Base-by-base conservation (phyloP, 768 basidiomycete genomes). In the Chiua virens region DNA sequence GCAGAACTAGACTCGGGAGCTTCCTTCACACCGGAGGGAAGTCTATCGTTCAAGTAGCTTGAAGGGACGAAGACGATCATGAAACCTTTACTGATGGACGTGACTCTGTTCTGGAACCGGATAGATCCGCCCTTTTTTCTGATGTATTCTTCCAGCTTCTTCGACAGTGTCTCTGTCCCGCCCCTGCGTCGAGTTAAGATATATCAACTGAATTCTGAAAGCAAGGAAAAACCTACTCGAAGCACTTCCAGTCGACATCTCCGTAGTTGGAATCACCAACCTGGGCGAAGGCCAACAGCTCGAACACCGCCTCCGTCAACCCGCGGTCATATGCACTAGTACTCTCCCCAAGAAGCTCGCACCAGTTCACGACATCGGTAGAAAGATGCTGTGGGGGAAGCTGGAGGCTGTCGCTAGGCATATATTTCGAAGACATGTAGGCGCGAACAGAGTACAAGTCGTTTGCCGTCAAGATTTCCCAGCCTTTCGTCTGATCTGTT, bases 291-390 rank as follows among this genome's bases (percentile, higher is more conserved):
- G 59, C 61, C 20, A 74, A 28, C 5, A 57, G 47, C 5, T 53
- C 64, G 18, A 76, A 53, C n/a, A 76, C 64, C 1, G 61, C 54
- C 55, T 76, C 74, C 1, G 68, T 54, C 35, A 75, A 56, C 17
- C 63, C 63, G 0, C 63, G 61, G 49, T 76, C 70, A 53, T 67
- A 76, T 51, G 57, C 65, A 1, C 66, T 68, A 5, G 64, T 63
- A 25, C 54, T 62, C 15, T 58, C 61, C 34, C 62, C 66, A 13
- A 75, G 66, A 9, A 68, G 71, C 45, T 71, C 43, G 8, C 45
- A 43, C 59, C 59, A 76, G 51, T 72, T 66, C 27, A 74, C 54
- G 9, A 68, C 58, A 18, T 58, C 43, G 32, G 1, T 58, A 9
- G 56, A 30, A 40, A 63, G 62, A 11, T 58, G 56, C 7, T 39